These are phyloP conservation scores for Stereocaulon alpinum DNA, from an alignment of 495 filamentous ascomycete species.

Conservation along the genomic window DNA sequence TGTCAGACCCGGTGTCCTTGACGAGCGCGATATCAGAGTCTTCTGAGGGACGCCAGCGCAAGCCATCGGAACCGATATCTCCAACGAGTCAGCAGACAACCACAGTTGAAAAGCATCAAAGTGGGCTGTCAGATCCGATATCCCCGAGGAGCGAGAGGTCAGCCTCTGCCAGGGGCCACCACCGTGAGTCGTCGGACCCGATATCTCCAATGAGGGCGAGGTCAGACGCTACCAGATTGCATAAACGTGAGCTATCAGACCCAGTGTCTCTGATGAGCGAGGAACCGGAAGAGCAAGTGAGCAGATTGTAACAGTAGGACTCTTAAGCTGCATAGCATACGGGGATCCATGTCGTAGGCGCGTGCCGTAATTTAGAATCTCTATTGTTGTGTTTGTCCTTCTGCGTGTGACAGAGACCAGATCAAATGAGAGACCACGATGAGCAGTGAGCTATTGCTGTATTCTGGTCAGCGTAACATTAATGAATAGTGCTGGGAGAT, in stretches of 20 bases:
- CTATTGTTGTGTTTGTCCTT: no score
- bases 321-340: no score
- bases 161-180: not conserved
- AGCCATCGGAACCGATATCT: not conserved
- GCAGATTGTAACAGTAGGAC: not conserved
- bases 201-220: conserved; percentile 50
- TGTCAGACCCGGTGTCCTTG: conserved; percentile 11
- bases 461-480: no score
- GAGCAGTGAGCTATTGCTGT: no score
- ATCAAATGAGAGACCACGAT: no score
- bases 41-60: not conserved
- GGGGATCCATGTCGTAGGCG: no score
- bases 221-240: conserved; percentile 64
- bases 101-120: not conserved
- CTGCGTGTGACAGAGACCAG: no score
- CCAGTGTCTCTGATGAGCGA: not conserved
- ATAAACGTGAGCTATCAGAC: conserved; percentile 11
- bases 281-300: not conserved
- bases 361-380: no score
- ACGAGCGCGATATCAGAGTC: not conserved
- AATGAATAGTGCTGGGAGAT: no score
- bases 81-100: not conserved
- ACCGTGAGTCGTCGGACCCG: not conserved
- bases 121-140: conserved; percentile 1
- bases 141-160: not conserved